Base-by-base conservation (phyloP, 352 stramenopile genomes). In the Globisporangium lucens region DNA sequence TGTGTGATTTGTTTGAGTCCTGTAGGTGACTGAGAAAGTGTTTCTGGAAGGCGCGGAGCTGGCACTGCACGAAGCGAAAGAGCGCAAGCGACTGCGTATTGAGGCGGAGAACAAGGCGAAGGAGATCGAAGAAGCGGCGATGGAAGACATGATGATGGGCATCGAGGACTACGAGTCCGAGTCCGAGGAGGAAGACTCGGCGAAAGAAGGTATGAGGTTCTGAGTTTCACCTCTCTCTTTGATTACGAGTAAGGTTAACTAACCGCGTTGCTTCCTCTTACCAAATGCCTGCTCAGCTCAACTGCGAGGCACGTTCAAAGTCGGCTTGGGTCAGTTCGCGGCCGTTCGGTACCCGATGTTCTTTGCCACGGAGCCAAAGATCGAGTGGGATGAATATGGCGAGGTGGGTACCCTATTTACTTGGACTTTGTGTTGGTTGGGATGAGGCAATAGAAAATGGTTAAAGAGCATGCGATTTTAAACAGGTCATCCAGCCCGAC, bases 71-170 rank as follows among this genome's bases (percentile, higher is more conserved):
- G 89, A 96, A 70, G 89, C 90, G 30, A 96, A 96, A 69, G 89
- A 96, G 62, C 78, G 89, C 8, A 89, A 91, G 60, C 76, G 87
- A 15, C 76, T 95, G 61, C 88, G 87, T 4, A 81, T 91, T 7
- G 89, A 96, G 61, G 89, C 87, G 9, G 89, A 96, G 69, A 86
- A 89, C 74, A 95, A 94, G 59, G 89, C 89, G 7, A 94, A 95
- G 67, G 87, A 96, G 61, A 85, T 95, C 52, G 89, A 95, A 59
- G 89, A 95, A 61, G 89, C 89, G 58, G 89, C 87, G 41, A 95
- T 96, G 87, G 87, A 96, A 68, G 89, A 96, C 67, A 95, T 96
- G 86, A 95, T 96, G 87, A 91, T 95, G 83, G 86, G 84, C 30
- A 94, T 96, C 43, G 89, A 92, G 74, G 89, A 96, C 74, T 96